Conservation (phyloP, 2,329 filamentous ascomycete species). For the Paramyrothecium roridum region DNA sequence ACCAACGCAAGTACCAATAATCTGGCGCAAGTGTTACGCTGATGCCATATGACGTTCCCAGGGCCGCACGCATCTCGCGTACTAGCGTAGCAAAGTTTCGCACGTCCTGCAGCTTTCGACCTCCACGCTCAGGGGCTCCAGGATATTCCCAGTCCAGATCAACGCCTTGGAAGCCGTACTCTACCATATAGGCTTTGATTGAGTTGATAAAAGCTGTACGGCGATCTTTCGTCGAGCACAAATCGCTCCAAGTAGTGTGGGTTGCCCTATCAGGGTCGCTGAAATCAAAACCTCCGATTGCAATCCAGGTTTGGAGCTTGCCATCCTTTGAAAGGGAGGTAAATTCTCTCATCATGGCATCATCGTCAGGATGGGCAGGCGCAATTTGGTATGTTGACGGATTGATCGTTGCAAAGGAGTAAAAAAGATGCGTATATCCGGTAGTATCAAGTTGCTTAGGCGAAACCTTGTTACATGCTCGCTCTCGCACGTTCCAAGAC, state of each 20-base stretch:
- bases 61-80: conserved; percentile 26
- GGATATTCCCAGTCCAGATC: conserved; percentile 49
- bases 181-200: conserved; percentile 12
- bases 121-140: conserved; percentile 29
- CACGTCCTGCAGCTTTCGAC: conserved; percentile 26
- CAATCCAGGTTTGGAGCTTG: conserved; percentile 31
- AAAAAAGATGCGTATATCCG: conserved; percentile 26
- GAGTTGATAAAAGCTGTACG: conserved; percentile 34
- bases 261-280: conserved; percentile 26
- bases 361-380: neutral
- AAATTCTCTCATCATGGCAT: conserved; percentile 1
- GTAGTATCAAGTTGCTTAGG: conserved; percentile 18
- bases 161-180: conserved; percentile 26
- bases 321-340: conserved; percentile 21
- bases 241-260: conserved; percentile 20
- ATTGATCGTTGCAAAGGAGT: conserved; percentile 28
- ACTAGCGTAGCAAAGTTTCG: conserved; percentile 31
- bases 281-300: conserved; percentile 39
- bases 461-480: conserved; percentile 16
- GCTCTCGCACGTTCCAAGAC: conserved; percentile 11
- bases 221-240: conserved; percentile 17
- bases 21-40: conserved; percentile 30
- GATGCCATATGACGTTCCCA: conserved; percentile 33
- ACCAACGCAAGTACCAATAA: conserved; percentile 35
- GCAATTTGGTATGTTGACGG: conserved; percentile 19